Evolutionary conservation across 345 rosid species (phyloP).

Genomic region (Orychophragmus violaceus): DNA sequence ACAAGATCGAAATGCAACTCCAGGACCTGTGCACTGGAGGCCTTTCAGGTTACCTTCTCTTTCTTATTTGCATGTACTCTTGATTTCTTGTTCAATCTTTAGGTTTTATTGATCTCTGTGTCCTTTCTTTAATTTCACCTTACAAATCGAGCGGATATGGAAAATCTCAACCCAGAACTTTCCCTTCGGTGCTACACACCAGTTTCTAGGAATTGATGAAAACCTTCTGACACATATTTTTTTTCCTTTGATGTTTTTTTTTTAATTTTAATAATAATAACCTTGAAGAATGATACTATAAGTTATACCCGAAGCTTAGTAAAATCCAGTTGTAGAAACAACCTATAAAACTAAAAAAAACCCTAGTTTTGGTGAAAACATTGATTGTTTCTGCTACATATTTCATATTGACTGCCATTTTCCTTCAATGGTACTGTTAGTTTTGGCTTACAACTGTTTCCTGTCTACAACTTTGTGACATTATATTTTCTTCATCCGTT

Average conservation of each 20-base stretch:
- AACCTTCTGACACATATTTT: slow-evolving; percentile 6
- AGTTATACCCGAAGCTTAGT: background rate
- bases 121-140: slow-evolving; percentile 10
- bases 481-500: slow-evolving; percentile 17
- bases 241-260: background rate
- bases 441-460: background rate
- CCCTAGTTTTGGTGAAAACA: slow-evolving; percentile 15
- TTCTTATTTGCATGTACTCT: slow-evolving; percentile 2
- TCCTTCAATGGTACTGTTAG: background rate
- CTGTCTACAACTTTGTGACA: slow-evolving; percentile 19
- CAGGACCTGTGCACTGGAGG: slow-evolving; percentile 67
- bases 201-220: background rate
- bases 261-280: background rate
- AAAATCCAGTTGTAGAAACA: background rate
- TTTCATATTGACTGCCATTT: background rate
- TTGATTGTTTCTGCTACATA: background rate
- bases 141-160: slow-evolving; percentile 15
- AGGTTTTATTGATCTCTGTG: slow-evolving; percentile 14
- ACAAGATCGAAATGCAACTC: slow-evolving; percentile 83
- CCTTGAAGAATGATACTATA: background rate
- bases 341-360: background rate
- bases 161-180: background rate
- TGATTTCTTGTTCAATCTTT: background rate
- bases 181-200: slow-evolving; percentile 11
- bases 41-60: slow-evolving; percentile 39